These are phyloP conservation scores for Mycena kentingensis DNA, from an alignment of 768 basidiomycete genomes.

Conservation along the genomic window DNA sequence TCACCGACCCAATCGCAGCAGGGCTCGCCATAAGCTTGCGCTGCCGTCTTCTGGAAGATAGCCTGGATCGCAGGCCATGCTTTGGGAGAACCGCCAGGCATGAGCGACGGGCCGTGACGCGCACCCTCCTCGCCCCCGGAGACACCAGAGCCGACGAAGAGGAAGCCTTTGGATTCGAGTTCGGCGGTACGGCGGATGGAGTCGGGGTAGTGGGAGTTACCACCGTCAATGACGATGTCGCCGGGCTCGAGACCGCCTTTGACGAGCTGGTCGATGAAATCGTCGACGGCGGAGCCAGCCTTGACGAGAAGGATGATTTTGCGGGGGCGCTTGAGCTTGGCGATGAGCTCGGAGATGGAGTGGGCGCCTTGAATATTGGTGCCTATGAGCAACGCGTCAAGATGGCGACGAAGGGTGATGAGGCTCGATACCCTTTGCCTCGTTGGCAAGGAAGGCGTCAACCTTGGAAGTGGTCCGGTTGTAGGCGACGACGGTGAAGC, in stretches of 20 bases:
- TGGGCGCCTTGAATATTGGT: conserved; percentile 95
- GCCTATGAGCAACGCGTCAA: conserved; percentile 57
- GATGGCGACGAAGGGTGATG: conserved; percentile 19
- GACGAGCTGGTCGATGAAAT: conserved; percentile 83
- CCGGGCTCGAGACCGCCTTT: conserved; percentile 88
- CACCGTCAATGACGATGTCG: conserved; percentile 99
- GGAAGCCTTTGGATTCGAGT: conserved; percentile 90
- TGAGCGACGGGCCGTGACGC: conserved; percentile 93
- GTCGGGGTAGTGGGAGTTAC: conserved; percentile 99
- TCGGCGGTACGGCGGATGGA: conserved; percentile 92
- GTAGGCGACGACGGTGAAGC: conserved; percentile 94
- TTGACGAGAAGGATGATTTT: conserved; percentile 99
- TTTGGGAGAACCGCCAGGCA: conserved; percentile 94
- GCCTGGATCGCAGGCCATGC: conserved; percentile 98
- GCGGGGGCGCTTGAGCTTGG: conserved; percentile 93
- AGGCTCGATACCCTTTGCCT: conserved; percentile 82
- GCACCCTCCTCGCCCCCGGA: conserved; percentile 99
- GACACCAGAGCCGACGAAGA: conserved; percentile 98
- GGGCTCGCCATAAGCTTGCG: conserved; percentile 91
- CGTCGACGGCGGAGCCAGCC: conserved; percentile 94
- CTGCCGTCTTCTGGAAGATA: conserved; percentile 98
- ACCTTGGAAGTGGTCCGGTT: conserved; percentile 98
- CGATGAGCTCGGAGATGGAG: conserved; percentile 85
- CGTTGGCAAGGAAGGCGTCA: conserved; percentile 91
- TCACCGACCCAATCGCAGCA: conserved; percentile 99